Percentiles rank a stretch among this genome's conserved stretches.
Conservation (phyloP, 805 yeast species). For the Suhomyces sp. region DNA sequence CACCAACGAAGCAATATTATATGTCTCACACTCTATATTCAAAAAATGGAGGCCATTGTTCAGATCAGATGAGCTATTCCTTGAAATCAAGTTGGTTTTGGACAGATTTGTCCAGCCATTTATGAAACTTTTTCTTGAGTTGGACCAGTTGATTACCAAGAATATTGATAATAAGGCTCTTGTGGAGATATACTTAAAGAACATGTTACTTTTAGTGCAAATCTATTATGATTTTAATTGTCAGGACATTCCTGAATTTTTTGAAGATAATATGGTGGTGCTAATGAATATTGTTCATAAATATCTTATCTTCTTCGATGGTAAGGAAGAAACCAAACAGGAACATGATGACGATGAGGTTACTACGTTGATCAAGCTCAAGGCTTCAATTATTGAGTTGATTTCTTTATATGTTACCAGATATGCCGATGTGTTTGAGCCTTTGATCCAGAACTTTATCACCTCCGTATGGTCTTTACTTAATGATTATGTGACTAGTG, state of each 20-base stretch:
- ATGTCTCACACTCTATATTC: slow-evolving; percentile 93
- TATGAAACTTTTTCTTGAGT: slow-evolving; percentile 59
- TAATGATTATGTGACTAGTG: slow-evolving; percentile 55
- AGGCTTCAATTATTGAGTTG: slow-evolving; percentile 80
- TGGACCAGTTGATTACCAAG: slow-evolving; percentile 61
- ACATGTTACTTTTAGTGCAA: slow-evolving; percentile 67
- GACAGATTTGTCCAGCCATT: slow-evolving; percentile 82
- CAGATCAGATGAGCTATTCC: slow-evolving; percentile 83
- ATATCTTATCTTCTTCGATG: slow-evolving; percentile 63
- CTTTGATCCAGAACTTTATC: slow-evolving; percentile 71
- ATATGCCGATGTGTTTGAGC: slow-evolving; percentile 89
- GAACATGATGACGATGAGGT: slow-evolving; percentile 56
- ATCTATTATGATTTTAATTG: slow-evolving; percentile 92
- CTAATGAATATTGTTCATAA: slow-evolving; percentile 84
- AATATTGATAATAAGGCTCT: slow-evolving; percentile 46
- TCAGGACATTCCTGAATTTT: slow-evolving; percentile 97
- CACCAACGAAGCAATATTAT: slow-evolving; percentile 78
- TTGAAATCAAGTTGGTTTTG: slow-evolving; percentile 83
- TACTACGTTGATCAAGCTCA: slow-evolving; percentile 66
- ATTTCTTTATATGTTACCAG: slow-evolving; percentile 83
- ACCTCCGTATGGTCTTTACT: slow-evolving; percentile 79
- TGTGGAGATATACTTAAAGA: slow-evolving; percentile 61
- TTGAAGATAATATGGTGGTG: slow-evolving; percentile 78
- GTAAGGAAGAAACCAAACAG: slow-evolving; percentile 26
- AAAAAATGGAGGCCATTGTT: slow-evolving; percentile 95